These are phyloP conservation scores for Spiromastix sp. DNA, from an alignment of 2,329 filamentous ascomycete species.

Conservation along the genomic window DNA sequence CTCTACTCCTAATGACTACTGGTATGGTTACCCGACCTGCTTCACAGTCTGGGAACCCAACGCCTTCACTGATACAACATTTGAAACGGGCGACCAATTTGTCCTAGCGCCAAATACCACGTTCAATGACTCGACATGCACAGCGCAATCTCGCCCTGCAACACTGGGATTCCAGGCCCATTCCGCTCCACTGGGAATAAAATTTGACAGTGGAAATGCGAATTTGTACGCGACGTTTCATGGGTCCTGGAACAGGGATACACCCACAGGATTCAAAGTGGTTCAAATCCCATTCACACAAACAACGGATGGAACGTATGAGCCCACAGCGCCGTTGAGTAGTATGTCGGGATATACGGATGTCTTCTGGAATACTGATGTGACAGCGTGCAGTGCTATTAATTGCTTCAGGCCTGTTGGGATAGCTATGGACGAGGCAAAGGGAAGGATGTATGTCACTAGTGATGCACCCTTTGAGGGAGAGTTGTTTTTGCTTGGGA, in stretches of 20 bases:
- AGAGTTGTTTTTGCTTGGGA: conserved; percentile 2
- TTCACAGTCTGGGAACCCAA: conserved; percentile 54
- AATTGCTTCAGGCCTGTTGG: conserved; percentile 25
- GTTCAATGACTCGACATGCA: conserved; percentile 39
- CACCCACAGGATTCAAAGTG: conserved; percentile 42
- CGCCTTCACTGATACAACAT: conserved; percentile 36
- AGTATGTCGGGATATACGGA: conserved; percentile 19
- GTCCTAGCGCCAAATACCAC: conserved; percentile 34
- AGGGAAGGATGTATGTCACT: conserved; percentile 23
- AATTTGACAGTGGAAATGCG: conserved; percentile 50
- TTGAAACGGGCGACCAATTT: conserved; percentile 40
- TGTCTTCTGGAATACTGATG: conserved; percentile 21
- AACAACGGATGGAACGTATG: conserved; percentile 25
- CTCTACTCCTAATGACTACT: conserved; percentile 21
- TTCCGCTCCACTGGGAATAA: conserved; percentile 61
- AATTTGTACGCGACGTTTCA: conserved; percentile 60
- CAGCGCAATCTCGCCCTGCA: conserved; percentile 29
- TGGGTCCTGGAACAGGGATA: conserved; percentile 53
- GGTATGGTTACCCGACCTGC: conserved; percentile 64
- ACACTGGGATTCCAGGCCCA: conserved; percentile 55
- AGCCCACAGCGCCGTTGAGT: conserved; percentile 30
- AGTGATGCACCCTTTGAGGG: conserved; percentile 22
- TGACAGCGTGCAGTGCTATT: conserved; percentile 16
- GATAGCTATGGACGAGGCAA: conserved; percentile 22
- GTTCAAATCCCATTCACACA: conserved; percentile 35